phyloP scores from a whole-genome alignment of 2,329 filamentous ascomycete species.

The Pestalotiopsis sp. region DNA sequence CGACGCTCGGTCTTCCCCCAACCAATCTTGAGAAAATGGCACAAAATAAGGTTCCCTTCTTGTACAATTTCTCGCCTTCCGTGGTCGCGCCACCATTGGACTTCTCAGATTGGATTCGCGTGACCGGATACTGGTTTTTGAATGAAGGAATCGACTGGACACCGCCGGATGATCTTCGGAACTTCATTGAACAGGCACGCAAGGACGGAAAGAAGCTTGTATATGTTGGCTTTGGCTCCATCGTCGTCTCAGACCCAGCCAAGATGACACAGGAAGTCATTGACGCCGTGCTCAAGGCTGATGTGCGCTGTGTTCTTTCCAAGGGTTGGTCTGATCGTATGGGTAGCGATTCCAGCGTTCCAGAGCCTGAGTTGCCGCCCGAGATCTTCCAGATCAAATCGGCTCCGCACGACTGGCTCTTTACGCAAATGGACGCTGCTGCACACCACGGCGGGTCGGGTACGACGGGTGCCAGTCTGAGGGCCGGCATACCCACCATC shows the following conservation, averaged over 20 bases:
- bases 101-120: slow-evolving; percentile 96
- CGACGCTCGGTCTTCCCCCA: slow-evolving; percentile 73
- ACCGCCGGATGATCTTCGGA: slow-evolving; percentile 73
- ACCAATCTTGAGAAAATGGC: slow-evolving; percentile 91
- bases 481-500: slow-evolving; percentile 90
- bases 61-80: slow-evolving; percentile 95
- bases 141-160: slow-evolving; percentile 72
- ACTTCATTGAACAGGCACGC: slow-evolving; percentile 84
- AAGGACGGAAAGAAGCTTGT: slow-evolving; percentile 87
- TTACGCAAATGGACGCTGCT: slow-evolving; percentile 88
- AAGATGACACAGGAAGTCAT: slow-evolving; percentile 92
- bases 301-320: slow-evolving; percentile 90
- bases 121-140: slow-evolving; percentile 98
- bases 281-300: slow-evolving; percentile 86
- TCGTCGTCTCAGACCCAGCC: slow-evolving; percentile 87
- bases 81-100: slow-evolving; percentile 95
- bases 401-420: slow-evolving; percentile 96
- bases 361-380: slow-evolving; percentile 71
- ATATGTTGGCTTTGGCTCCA: slow-evolving; percentile 96
- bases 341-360: slow-evolving; percentile 40
- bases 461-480: slow-evolving; percentile 89
- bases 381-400: slow-evolving; percentile 89
- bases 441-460: slow-evolving; percentile 94
- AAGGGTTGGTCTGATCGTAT: slow-evolving; percentile 94
- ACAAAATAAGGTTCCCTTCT: slow-evolving; percentile 94